These are phyloP conservation scores for Yarrowia osloensis DNA, from an alignment of 805 yeast genomes.

Conservation along the genomic window DNA sequence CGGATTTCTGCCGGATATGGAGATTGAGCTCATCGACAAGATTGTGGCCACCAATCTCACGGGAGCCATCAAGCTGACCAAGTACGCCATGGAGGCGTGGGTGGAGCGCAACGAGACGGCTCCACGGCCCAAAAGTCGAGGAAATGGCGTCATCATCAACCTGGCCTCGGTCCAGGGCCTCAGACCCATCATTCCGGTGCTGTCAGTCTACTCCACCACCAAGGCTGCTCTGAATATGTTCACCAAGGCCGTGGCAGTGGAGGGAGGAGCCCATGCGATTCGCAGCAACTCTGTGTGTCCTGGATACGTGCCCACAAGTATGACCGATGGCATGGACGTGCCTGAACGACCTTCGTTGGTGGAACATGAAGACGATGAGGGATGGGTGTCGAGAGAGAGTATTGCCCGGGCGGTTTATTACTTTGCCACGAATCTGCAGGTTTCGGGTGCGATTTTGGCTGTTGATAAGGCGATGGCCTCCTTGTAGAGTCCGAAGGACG, in stretches of 20 bases:
- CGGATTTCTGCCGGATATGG: constrained; percentile 48
- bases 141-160: constrained; percentile 52
- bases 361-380: constrained; percentile 26
- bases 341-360: constrained; percentile 28
- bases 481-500: not conserved
- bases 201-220: constrained; percentile 65
- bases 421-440: constrained; percentile 32
- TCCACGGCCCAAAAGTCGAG: not conserved
- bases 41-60: constrained; percentile 59
- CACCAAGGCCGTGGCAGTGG: constrained; percentile 59
- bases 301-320: constrained; percentile 67
- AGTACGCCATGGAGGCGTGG: constrained; percentile 55
- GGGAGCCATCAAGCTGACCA: constrained; percentile 62
- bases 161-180: constrained; percentile 65
- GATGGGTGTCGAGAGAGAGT: constrained; percentile 28
- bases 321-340: constrained; percentile 42
- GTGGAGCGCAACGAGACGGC: constrained; percentile 40
- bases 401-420: constrained; percentile 36
- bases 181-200: constrained; percentile 53
- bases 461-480: constrained; percentile 34
- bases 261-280: constrained; percentile 54
- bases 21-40: constrained; percentile 49
- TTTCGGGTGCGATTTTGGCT: constrained; percentile 34
- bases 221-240: constrained; percentile 72
- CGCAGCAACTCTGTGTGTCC: constrained; percentile 69